These are phyloP conservation scores for Huntiella moniliformis DNA, from an alignment of 2,329 filamentous ascomycete species.

Conservation along the genomic window DNA sequence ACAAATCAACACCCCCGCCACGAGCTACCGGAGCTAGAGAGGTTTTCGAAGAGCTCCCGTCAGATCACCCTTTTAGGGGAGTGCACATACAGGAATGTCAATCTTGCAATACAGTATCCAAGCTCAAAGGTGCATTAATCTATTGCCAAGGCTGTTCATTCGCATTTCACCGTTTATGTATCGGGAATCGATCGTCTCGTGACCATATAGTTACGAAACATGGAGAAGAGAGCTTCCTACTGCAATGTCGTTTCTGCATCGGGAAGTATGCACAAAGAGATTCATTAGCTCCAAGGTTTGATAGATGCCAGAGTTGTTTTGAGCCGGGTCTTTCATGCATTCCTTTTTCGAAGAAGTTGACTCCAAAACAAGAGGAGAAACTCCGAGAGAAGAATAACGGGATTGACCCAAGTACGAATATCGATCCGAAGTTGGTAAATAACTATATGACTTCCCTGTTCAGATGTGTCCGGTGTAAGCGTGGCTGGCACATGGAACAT, in stretches of 20 bases:
- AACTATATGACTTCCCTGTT: slow-evolving; percentile 63
- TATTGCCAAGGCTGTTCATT: slow-evolving; percentile 82
- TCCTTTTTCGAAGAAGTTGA: slow-evolving; percentile 55
- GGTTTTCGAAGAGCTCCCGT: slow-evolving; percentile 45
- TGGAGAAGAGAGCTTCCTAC: slow-evolving; percentile 53
- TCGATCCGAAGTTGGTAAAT: slow-evolving; percentile 49
- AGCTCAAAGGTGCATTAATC: slow-evolving; percentile 50
- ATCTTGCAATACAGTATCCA: slow-evolving; percentile 40
- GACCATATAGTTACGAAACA: slow-evolving; percentile 89
- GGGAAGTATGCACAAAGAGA: slow-evolving; percentile 52
- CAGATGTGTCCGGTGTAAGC: slow-evolving; percentile 57
- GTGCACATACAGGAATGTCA: slow-evolving; percentile 57
- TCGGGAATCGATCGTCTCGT: slow-evolving; percentile 52
- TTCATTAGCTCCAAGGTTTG: slow-evolving; percentile 42
- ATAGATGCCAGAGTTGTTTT: slow-evolving; percentile 53
- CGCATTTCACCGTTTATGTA: slow-evolving; percentile 65
- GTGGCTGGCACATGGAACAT: slow-evolving; percentile 72
- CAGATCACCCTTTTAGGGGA: slow-evolving; percentile 36
- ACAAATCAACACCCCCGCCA: slow-evolving; percentile 23
- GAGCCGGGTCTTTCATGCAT: slow-evolving; percentile 47
- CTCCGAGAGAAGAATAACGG: slow-evolving; percentile 62
- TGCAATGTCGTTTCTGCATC: slow-evolving; percentile 81
- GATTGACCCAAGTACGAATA: slow-evolving; percentile 51
- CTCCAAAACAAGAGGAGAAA: slow-evolving; percentile 65
- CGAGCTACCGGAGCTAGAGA: slow-evolving; percentile 53